Conservation (phyloP, 352 stramenopile genomes). For the Pythium graminicola region DNA sequence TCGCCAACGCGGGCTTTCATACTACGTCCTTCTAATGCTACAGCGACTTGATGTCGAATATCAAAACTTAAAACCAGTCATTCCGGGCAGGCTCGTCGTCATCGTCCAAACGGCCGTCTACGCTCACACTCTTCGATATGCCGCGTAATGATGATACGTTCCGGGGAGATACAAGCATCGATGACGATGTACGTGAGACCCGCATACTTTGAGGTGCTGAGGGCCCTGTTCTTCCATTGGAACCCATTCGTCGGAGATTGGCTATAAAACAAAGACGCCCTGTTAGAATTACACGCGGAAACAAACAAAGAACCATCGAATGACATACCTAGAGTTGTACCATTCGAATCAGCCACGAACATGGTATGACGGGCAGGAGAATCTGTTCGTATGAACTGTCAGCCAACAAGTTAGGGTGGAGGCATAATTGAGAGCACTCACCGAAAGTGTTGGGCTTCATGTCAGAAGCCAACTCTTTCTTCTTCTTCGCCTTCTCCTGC, state of each 20-base stretch:
- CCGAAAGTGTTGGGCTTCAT: constrained; percentile 37
- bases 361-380: constrained; percentile 37
- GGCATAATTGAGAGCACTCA: constrained; percentile 25
- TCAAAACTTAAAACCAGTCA: constrained; percentile 65
- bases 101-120: constrained; percentile 43
- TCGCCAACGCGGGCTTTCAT: constrained; percentile 23
- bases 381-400: constrained; percentile 14
- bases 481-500: constrained; percentile 41
- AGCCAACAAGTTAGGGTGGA: background rate
- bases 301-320: background rate
- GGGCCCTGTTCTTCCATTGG: constrained; percentile 29
- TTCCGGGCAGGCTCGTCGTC: constrained; percentile 64
- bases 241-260: constrained; percentile 55
- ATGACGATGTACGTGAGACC: constrained; percentile 37
- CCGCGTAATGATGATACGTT: constrained; percentile 31
- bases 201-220: constrained; percentile 33
- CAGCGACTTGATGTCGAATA: constrained; percentile 15
- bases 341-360: constrained; percentile 32
- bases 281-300: background rate
- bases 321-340: constrained; percentile 31
- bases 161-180: constrained; percentile 45
- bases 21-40: constrained; percentile 23
- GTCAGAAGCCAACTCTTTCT: constrained; percentile 25
- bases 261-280: constrained; percentile 15
- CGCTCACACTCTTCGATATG: constrained; percentile 73